These are phyloP conservation scores for Kwoniella sp. DNA, from an alignment of 768 basidiomycete species.

Conservation along the genomic window DNA sequence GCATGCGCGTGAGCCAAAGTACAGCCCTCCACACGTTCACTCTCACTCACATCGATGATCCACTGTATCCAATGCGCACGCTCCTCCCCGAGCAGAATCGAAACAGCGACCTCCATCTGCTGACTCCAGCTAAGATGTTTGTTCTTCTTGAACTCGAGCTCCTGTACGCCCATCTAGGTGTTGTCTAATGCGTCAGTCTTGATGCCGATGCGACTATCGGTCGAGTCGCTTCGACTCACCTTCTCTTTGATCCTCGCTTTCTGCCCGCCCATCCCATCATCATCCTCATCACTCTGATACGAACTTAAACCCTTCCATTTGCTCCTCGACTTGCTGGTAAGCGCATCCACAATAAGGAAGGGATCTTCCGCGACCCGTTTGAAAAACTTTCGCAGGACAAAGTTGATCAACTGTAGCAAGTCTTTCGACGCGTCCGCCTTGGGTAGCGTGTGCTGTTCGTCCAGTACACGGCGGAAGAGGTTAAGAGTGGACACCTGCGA, in stretches of 20 bases:
- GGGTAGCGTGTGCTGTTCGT: conserved; percentile 68
- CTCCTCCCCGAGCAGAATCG: conserved; percentile 64
- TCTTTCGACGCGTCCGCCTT: conserved; percentile 76
- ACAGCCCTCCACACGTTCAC: not conserved
- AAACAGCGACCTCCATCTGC: conserved; percentile 80
- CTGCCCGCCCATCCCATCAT: conserved; percentile 39
- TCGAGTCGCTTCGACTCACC: conserved; percentile 8
- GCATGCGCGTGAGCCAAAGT: not conserved
- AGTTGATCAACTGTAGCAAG: conserved; percentile 76
- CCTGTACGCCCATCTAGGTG: conserved; percentile 50
- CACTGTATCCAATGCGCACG: conserved; percentile 67
- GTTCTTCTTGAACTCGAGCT: conserved; percentile 78
- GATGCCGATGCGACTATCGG: not conserved
- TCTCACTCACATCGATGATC: conserved; percentile 67
- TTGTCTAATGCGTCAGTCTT: not conserved
- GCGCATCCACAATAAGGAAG: conserved; percentile 82
- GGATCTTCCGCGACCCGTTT: conserved; percentile 78
- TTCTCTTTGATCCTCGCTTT: conserved; percentile 40
- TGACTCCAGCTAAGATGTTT: conserved; percentile 71
- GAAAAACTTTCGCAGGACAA: conserved; percentile 87
- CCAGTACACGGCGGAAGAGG: conserved; percentile 80
- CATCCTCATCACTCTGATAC: conserved; percentile 39
- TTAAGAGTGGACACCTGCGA: conserved; percentile 83
- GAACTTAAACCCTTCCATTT: conserved; percentile 37
- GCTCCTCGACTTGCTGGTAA: conserved; percentile 42